These are phyloP conservation scores for Dactylellina drechsleri DNA, from an alignment of 2,329 filamentous ascomycete species.

Conservation along the genomic window DNA sequence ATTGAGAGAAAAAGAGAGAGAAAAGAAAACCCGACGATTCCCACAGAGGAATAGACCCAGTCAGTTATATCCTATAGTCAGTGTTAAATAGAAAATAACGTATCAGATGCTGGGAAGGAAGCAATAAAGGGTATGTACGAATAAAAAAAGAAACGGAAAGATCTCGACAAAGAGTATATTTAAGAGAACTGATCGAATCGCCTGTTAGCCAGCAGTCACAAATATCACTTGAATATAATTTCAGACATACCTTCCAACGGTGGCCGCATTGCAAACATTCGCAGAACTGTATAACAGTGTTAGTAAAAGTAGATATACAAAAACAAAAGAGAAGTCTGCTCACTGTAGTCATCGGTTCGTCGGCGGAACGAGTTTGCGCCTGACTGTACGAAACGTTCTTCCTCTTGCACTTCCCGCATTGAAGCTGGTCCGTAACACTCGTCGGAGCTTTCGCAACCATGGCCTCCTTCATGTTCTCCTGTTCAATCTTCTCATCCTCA, in stretches of 20 bases:
- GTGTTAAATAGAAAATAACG: not conserved
- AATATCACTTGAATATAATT: not conserved
- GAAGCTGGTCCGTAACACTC: conserved; percentile 85
- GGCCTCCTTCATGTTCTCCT: conserved; percentile 96
- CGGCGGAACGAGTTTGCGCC: conserved; percentile 92
- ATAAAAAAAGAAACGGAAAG: not conserved
- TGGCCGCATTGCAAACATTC: conserved; percentile 76
- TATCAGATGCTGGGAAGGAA: conserved; percentile 1
- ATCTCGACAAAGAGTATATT: too few relatives aligned
- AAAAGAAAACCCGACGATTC: not conserved
- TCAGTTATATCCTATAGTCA: conserved; percentile 1
- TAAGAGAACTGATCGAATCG: too few relatives aligned
- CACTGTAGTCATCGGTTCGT: conserved; percentile 84
- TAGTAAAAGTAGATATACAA: not conserved
- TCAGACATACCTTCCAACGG: conserved; percentile 73
- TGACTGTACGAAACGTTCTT: conserved; percentile 96
- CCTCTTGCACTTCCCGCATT: conserved; percentile 91
- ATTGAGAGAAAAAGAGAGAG: not conserved
- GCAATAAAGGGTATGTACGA: conserved; percentile 6
- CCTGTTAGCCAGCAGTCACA: too few relatives aligned
- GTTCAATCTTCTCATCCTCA: conserved; percentile 78
- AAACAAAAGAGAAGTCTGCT: conserved; percentile 15
- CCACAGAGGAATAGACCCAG: not conserved
- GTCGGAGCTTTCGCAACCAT: conserved; percentile 93
- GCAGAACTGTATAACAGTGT: conserved; percentile 66